Evolutionary conservation across 768 basidiomycete genomes (phyloP), one percentile per base, ranked within the genome.

Genomic region (Sporobolomyces roseus): DNA sequence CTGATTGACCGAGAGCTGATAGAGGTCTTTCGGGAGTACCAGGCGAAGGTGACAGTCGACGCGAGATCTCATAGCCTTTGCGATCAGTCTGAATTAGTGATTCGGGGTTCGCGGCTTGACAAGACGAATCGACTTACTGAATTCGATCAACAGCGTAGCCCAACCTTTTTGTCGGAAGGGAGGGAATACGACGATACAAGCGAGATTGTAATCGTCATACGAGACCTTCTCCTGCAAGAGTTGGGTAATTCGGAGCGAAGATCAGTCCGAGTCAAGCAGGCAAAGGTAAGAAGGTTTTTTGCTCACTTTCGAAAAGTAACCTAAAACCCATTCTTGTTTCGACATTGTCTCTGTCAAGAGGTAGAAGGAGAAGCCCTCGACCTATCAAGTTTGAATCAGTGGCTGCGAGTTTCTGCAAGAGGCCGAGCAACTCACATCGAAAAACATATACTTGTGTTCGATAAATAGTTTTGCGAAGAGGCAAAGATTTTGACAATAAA

Each of bases 391-490:
- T 10, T 46, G 6, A 46, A 23, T 46, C 21, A 25, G 2, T 1
- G 2, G 13, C 21, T 19, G 12, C 21, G 6, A n/a, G 4, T 8
- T 9, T 4, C 3, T 25, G 10, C 13, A 27, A 61, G 45, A 7
- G 43, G n/a, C n/a, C n/a, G n/a, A 32, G 6, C 5, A 17, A 75
- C 88, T 68, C 71, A 90, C 91, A 90, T 93, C 91, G 75, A 91
- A 94, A 79, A 90, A 93, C 21, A 93, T 80, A 16, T 93, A 94
- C 80, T 99, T 99, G 70, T 93, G 88, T 75, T 98, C 96, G 75
- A 98, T 97, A 78, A 99, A 98, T n/a, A 98, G 82, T 79, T 98
- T 98, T 35, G 93, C 94, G 76, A 97, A 98, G 10, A 98, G 83
- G 23, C 92, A 89, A 35, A 99, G 81, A 76, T 94, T 94, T 78